Percentiles rank a stretch among this genome's conserved stretches.
These are phyloP conservation scores for Phytophthora fragariae DNA, from an alignment of 352 stramenopile genomes.

Conservation along the genomic window DNA sequence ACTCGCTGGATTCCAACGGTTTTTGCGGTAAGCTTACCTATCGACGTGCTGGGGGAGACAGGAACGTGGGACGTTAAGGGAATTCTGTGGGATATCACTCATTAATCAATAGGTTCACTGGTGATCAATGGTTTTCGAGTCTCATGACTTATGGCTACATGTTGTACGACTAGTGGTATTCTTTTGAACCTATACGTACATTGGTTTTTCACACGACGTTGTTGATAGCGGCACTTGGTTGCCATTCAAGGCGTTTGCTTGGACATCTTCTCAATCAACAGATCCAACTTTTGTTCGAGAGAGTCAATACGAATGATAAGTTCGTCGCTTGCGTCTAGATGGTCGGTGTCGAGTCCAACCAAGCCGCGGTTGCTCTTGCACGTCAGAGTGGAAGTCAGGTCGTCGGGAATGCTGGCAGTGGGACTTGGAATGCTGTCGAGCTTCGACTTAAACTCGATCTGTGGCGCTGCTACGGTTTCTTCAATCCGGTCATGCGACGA, in stretches of 20 bases:
- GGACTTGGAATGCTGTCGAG: slow-evolving; percentile 13
- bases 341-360: neutral
- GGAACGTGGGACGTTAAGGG: neutral
- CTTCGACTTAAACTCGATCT: slow-evolving; percentile 1
- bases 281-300: slow-evolving; percentile 27
- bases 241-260: neutral
- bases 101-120: neutral
- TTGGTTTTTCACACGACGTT: neutral
- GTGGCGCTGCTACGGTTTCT: neutral
- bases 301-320: slow-evolving; percentile 19
- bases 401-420: slow-evolving; percentile 9
- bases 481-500: slow-evolving; percentile 18
- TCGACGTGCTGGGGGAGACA: neutral
- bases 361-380: neutral
- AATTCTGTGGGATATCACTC: slow-evolving; percentile 7
- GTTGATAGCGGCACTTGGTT: neutral
- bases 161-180: neutral
- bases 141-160: neutral
- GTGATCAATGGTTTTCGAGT: neutral
- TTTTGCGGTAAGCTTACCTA: neutral
- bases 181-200: neutral
- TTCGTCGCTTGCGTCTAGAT: neutral
- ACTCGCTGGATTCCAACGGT: neutral
- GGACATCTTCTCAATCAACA: slow-evolving; percentile 26
- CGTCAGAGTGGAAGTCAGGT: slow-evolving; percentile 3